phyloP scores from a whole-genome alignment of 495 filamentous ascomycete genomes.

The Viridothelium virens region DNA sequence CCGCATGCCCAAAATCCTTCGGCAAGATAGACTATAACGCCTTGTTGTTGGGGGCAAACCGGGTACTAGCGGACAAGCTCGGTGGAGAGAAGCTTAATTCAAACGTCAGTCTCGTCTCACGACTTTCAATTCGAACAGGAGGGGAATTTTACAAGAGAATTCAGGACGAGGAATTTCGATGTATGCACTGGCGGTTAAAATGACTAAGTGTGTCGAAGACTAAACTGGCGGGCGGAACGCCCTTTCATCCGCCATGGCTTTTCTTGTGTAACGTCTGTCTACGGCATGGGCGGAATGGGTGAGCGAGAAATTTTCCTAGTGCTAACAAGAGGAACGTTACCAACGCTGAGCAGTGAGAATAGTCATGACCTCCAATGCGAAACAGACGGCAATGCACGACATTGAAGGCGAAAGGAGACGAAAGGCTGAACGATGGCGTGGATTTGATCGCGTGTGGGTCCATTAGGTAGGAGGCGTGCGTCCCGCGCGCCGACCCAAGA shows the following conservation, averaged over 20 bases:
- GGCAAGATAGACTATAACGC: neutral
- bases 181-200: neutral
- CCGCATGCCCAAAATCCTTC: neutral
- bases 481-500: neutral
- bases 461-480: neutral
- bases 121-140: too few species aligned
- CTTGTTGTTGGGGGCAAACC: neutral
- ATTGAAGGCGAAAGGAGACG: slow-evolving; percentile 3
- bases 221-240: neutral
- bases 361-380: neutral
- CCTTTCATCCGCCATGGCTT: neutral
- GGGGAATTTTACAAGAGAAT: too few species aligned
- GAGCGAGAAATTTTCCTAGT: neutral
- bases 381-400: neutral
- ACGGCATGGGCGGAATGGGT: neutral
- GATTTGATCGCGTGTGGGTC: neutral
- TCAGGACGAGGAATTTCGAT: too few species aligned
- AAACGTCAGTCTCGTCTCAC: neutral
- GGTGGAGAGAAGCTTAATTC: neutral
- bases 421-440: neutral
- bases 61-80: neutral
- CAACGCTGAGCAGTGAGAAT: neutral
- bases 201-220: neutral
- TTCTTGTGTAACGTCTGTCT: neutral
- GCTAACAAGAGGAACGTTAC: neutral